A percentile compares a stretch with the other conserved stretches of the same genome.
Conservation (phyloP, 768 basidiomycete genomes). For the Mycena galopus region DNA sequence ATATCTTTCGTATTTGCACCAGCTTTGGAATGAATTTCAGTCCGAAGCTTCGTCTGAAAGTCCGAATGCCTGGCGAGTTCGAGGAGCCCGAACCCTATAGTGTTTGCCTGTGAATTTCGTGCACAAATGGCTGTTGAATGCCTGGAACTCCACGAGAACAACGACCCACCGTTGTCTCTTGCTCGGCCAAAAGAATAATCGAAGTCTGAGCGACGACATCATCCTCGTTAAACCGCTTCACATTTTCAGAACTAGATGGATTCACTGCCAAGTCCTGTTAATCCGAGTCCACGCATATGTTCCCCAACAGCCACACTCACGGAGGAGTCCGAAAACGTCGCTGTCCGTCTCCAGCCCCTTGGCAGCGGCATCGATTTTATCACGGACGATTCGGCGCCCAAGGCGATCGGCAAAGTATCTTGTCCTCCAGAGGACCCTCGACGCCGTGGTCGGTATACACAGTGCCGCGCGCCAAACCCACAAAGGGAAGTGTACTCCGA, state of each 20-base stretch:
- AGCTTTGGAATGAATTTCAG: slow-evolving; percentile 2
- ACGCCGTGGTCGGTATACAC: neutral
- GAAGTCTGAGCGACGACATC: slow-evolving; percentile 9
- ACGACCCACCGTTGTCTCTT: slow-evolving; percentile 17
- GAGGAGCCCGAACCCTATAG: slow-evolving; percentile 4
- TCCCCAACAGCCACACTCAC: slow-evolving; percentile 6
- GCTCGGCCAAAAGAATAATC: slow-evolving; percentile 16
- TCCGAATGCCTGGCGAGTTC: slow-evolving; percentile 17
- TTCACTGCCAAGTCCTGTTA: neutral
- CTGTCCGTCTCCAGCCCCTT: neutral
- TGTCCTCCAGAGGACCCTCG: neutral
- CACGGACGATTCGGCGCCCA: neutral
- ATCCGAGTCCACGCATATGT: too few relatives aligned
- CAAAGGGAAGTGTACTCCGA: neutral
- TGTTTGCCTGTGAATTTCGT: slow-evolving; percentile 14
- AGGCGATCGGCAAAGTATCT: neutral
- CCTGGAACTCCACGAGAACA: too few relatives aligned
- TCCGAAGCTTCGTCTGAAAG: slow-evolving; percentile 14
- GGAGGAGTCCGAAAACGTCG: neutral
- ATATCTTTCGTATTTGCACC: neutral
- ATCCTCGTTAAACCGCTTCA: neutral
- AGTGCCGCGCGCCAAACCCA: neutral
- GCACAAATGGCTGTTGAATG: too few relatives aligned
- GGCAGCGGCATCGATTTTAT: neutral
- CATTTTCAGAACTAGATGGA: neutral